Evolutionary conservation across 768 basidiomycete genomes (phyloP).

Genomic region (Suillus variegatus): DNA sequence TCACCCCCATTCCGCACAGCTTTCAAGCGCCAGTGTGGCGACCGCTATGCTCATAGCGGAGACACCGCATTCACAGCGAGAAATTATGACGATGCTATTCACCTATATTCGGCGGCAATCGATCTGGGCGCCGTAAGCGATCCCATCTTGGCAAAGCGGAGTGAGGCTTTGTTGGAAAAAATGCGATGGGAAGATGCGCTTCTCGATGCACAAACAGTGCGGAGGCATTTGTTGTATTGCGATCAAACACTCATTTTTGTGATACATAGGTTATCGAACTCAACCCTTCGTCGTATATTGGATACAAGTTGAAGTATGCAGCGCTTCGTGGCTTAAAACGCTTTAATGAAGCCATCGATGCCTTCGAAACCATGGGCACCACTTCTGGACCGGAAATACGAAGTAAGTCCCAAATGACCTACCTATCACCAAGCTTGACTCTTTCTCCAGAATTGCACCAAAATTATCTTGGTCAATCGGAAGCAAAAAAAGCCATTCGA

Average conservation of each 20-base stretch:
- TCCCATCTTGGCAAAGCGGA: not conserved
- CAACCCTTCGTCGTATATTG: not conserved
- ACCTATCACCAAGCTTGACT: not conserved
- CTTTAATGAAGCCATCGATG: not conserved
- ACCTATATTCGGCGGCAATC: not conserved
- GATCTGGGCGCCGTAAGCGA: not conserved
- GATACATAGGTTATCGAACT: not conserved
- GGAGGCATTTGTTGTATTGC: not conserved
- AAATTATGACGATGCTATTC: not conserved
- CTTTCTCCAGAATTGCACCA: not conserved
- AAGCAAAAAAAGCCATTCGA: not conserved
- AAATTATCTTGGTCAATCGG: not conserved
- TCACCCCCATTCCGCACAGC: not conserved
- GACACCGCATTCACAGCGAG: not conserved
- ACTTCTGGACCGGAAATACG: not conserved
- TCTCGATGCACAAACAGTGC: not conserved
- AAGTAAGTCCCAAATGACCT: not conserved
- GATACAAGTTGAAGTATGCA: not conserved
- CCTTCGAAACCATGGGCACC: not conserved
- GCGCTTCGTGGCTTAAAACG: not conserved
- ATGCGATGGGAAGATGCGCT: not conserved
- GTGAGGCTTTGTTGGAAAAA: not conserved
- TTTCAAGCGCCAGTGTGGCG: not conserved
- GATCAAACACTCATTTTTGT: not conserved
- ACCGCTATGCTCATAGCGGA: not conserved